Conservation (phyloP, 2,329 filamentous ascomycete genomes). For the Alternaria postmessia region DNA sequence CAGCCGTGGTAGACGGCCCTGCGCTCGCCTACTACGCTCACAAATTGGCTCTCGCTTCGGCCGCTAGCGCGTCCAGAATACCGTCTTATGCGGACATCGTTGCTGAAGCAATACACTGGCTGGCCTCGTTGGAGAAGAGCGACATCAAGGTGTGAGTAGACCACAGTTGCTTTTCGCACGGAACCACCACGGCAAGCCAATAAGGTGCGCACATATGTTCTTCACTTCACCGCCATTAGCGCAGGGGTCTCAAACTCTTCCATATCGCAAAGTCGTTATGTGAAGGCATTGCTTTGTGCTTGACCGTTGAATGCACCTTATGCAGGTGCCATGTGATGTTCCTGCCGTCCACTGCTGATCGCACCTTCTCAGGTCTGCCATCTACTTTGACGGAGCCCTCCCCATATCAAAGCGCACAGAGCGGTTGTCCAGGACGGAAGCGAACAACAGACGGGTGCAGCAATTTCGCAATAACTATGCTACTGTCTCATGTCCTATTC, state of each 20-base stretch:
- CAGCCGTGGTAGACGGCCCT: conserved; percentile 75
- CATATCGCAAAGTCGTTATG: neutral
- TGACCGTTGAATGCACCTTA: conserved; percentile 20
- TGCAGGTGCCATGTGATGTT: conserved; percentile 17
- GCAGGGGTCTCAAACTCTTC: conserved; percentile 8
- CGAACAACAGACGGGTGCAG: conserved; percentile 65
- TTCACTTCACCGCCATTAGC: conserved; percentile 9
- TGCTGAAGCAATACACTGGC: conserved; percentile 62
- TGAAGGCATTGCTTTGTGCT: conserved; percentile 11
- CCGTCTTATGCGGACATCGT: conserved; percentile 68
- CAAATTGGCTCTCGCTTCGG: conserved; percentile 52
- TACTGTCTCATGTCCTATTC: conserved; percentile 36
- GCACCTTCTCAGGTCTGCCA: conserved; percentile 55
- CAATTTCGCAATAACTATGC: conserved; percentile 53
- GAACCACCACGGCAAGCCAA: conserved; percentile 15
- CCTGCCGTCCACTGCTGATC: conserved; percentile 31
- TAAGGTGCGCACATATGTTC: conserved; percentile 24
- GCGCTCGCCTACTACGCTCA: conserved; percentile 78
- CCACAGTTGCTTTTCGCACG: conserved; percentile 19
- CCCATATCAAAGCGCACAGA: conserved; percentile 71
- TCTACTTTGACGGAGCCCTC: conserved; percentile 88
- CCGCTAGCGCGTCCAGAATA: conserved; percentile 34
- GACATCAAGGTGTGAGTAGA: conserved; percentile 69
- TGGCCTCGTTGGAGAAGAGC: conserved; percentile 65
- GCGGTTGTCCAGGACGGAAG: conserved; percentile 68